Evolutionary conservation across 176 grass and related monocot species (phyloP).

Genomic region (Oryza australiensis): DNA sequence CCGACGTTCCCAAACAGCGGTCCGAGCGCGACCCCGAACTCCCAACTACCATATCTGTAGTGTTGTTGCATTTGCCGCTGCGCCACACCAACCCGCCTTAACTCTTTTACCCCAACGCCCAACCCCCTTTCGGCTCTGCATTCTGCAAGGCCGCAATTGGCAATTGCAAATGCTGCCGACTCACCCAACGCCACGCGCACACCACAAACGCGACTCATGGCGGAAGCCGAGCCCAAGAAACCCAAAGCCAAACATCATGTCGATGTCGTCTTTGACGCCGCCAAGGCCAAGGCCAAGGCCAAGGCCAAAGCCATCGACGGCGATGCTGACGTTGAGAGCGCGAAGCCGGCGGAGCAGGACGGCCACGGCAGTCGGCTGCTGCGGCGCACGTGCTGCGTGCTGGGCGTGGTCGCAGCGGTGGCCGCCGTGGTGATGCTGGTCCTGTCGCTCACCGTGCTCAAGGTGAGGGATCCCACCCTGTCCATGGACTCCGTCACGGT

Average conservation of each 20-base stretch:
- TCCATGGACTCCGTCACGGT: constrained; percentile 50
- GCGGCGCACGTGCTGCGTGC: constrained; percentile 38
- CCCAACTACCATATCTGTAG: constrained; percentile 25
- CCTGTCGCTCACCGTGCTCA: constrained; percentile 61
- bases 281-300: neutral
- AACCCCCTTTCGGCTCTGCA: neutral
- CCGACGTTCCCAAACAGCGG: neutral
- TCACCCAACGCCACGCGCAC: constrained; percentile 9
- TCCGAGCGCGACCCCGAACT: constrained; percentile 32
- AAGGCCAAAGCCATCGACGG: neutral
- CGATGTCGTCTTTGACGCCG: neutral
- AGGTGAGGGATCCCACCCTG: constrained; percentile 49
- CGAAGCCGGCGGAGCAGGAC: neutral
- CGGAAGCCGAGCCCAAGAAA: neutral
- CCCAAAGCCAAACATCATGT: neutral
- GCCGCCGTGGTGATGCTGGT: constrained; percentile 39
- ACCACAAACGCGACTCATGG: constrained; percentile 6
- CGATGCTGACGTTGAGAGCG: neutral
- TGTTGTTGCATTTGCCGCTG: neutral
- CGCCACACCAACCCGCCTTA: constrained; percentile 32
- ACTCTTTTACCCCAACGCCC: neutral
- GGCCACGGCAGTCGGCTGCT: neutral
- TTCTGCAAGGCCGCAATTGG: neutral
- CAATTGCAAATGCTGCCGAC: constrained; percentile 18
- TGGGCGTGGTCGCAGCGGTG: constrained; percentile 15